Percentiles rank a stretch among this genome's conserved stretches.
phyloP scores from a whole-genome alignment of 2,329 filamentous ascomycete species.

The Xylariaceae sp. region DNA sequence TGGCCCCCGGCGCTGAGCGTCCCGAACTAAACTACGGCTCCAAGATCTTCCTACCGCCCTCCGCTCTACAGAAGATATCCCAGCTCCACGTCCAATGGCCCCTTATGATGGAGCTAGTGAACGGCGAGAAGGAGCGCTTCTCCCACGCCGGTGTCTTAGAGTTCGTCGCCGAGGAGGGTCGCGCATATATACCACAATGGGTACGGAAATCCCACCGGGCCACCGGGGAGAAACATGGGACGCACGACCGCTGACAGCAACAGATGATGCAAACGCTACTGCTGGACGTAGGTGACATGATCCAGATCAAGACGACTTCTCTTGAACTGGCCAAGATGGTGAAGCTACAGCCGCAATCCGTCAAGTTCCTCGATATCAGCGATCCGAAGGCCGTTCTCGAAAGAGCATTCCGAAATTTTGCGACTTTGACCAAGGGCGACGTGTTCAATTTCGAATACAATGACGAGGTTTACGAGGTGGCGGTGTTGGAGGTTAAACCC shows the following conservation, averaged over 20 bases:
- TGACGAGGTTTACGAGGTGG: slow-evolving; percentile 86
- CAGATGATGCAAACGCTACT: slow-evolving; percentile 90
- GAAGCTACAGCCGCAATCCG: slow-evolving; percentile 92
- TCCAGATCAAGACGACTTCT: slow-evolving; percentile 93
- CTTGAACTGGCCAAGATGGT: slow-evolving; percentile 86
- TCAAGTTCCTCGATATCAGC: slow-evolving; percentile 90
- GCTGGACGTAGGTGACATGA: slow-evolving; percentile 86
- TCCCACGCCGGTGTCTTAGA: slow-evolving; percentile 94
- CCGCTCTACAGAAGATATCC: slow-evolving; percentile 93
- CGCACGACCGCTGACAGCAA: slow-evolving; percentile 16
- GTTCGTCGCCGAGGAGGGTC: slow-evolving; percentile 95
- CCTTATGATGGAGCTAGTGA: slow-evolving; percentile 92
- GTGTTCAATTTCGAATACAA: slow-evolving; percentile 97
- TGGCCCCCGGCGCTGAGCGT: slow-evolving; percentile 86
- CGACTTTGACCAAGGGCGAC: slow-evolving; percentile 86
- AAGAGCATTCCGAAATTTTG: slow-evolving; percentile 93
- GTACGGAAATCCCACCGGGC: slow-evolving; percentile 41
- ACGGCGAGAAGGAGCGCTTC: slow-evolving; percentile 71
- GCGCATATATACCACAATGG: slow-evolving; percentile 95
- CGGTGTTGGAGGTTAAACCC: slow-evolving; percentile 89
- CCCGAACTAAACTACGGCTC: slow-evolving; percentile 91
- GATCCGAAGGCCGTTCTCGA: slow-evolving; percentile 97
- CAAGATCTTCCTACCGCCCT: slow-evolving; percentile 96
- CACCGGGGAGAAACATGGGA: neutral
- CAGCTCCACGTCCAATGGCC: slow-evolving; percentile 95